These are phyloP conservation scores for Calamus simplicifolius DNA, from an alignment of 176 grass and related monocot genomes.

Conservation along the genomic window DNA sequence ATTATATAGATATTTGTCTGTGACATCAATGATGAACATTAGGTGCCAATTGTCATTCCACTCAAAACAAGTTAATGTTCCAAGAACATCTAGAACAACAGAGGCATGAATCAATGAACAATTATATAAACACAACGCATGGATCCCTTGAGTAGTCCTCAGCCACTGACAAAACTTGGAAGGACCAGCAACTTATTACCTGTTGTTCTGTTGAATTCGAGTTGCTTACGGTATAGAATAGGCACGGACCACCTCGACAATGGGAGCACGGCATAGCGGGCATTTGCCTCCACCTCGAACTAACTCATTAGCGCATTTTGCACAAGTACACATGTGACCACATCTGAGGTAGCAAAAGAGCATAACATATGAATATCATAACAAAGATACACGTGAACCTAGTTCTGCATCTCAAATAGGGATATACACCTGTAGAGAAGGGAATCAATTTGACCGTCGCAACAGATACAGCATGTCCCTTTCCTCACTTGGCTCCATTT, in stretches of 20 bases:
- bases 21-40: too few species aligned
- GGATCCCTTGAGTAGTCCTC: too few species aligned
- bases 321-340: slow-evolving; percentile 98
- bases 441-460: slow-evolving; percentile 77
- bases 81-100: too few species aligned
- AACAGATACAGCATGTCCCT: slow-evolving; percentile 86
- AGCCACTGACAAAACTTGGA: too few species aligned
- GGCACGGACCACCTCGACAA: slow-evolving; percentile 87
- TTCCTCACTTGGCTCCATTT: slow-evolving; percentile 89
- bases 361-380: not conserved
- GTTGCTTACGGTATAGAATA: slow-evolving; percentile 56
- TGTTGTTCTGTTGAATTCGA: not conserved
- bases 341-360: slow-evolving; percentile 36
- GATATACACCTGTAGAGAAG: slow-evolving; percentile 77
- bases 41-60: too few species aligned
- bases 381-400: too few species aligned
- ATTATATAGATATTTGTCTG: too few species aligned
- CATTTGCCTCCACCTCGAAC: slow-evolving; percentile 75
- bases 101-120: too few species aligned
- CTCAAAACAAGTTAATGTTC: too few species aligned
- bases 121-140: too few species aligned
- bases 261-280: slow-evolving; percentile 86
- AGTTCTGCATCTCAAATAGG: too few species aligned
- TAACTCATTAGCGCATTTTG: slow-evolving; percentile 88
- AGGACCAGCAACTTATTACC: too few species aligned